Evolutionary conservation across 2,329 filamentous ascomycete species (phyloP).

Genomic region (Coniochaeta sp.): DNA sequence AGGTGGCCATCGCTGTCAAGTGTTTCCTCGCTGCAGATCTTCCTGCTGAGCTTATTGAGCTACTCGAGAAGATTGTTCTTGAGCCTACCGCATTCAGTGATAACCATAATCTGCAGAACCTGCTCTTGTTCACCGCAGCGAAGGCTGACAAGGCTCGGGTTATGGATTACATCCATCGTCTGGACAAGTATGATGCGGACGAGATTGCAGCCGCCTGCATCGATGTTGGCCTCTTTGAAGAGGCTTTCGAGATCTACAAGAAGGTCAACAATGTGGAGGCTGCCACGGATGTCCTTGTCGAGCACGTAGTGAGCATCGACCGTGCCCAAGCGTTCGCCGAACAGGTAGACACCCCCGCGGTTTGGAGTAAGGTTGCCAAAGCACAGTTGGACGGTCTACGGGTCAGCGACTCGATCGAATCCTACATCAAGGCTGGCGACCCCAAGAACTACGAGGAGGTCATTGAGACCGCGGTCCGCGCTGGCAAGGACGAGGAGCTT

Average conservation of each 20-base stretch:
- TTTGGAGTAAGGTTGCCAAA: constrained; percentile 98
- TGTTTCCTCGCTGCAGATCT: constrained; percentile 88
- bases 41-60: constrained; percentile 89
- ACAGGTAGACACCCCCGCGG: constrained; percentile 84
- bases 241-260: constrained; percentile 98
- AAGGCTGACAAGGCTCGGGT: constrained; percentile 94
- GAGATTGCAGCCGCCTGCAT: constrained; percentile 93
- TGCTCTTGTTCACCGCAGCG: constrained; percentile 91
- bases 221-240: constrained; percentile 88
- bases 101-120: constrained; percentile 91
- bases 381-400: constrained; percentile 94
- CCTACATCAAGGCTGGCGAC: constrained; percentile 92
- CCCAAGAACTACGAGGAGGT: constrained; percentile 92
- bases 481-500: constrained; percentile 95
- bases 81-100: constrained; percentile 99
- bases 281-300: constrained; percentile 86
- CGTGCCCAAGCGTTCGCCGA: constrained; percentile 94
- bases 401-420: constrained; percentile 86
- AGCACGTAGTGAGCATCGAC: constrained; percentile 96
- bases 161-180: constrained; percentile 91
- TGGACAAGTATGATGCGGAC: constrained; percentile 82
- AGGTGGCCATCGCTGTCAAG: constrained; percentile 90
- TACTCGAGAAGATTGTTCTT: constrained; percentile 98
- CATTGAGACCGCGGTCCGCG: constrained; percentile 89
- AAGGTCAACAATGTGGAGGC: constrained; percentile 86